Base-by-base conservation (phyloP, 306 rosid genomes). In the Pyrus bretschneideri region DNA sequence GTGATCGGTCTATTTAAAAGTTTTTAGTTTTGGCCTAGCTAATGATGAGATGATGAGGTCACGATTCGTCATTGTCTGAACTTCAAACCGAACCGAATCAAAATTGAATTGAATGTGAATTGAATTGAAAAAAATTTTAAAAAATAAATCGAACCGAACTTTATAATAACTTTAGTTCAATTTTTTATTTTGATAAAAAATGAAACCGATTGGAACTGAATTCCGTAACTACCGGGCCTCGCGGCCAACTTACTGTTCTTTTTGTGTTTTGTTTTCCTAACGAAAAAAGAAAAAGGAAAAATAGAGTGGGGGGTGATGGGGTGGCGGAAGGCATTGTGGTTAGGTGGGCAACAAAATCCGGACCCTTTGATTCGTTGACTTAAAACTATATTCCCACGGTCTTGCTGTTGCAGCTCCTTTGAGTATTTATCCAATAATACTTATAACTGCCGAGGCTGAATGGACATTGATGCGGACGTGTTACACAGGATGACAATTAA, bases 321-420 rank as follows among this genome's bases (percentile, higher is more conserved):
- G 70, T 46, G 76, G 72, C 30, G 55, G 77, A 75, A 44, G 74
- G 74, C 70, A n/a, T 27, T 3, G 27, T 63, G 9, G 82, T 40
- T 80, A 3, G 67, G 69, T 62, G 61, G 62, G 59, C 49, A 25
- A 52, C 81, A 54, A 44, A 76, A 76, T 67, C 83, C n/a, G 10
- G 29, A 35, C 83, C 84, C 46, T 62, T 5, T 0, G 52, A 54
- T 72, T 67, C 66, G 71, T 46, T 81, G 75, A 66, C 78, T 71
- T 65, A 42, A 9, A 65, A n/a, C 33, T 19, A 44, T 74, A 29
- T 59, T 31, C 10, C 13, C 6, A 62, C 5, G 40, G 51, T 67
- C 67, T 72, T 14, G 67, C 35, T 33, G 76, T 14, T 25, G 69
- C 42, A 1, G 5, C 21, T 9, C 40, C 6, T 1, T 30, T 30